Percentiles rank a stretch among this genome's conserved stretches.
These are phyloP conservation scores for Microbotryum scabiosae DNA, from an alignment of 1,284 basidiomycete genomes.

Conservation along the genomic window DNA sequence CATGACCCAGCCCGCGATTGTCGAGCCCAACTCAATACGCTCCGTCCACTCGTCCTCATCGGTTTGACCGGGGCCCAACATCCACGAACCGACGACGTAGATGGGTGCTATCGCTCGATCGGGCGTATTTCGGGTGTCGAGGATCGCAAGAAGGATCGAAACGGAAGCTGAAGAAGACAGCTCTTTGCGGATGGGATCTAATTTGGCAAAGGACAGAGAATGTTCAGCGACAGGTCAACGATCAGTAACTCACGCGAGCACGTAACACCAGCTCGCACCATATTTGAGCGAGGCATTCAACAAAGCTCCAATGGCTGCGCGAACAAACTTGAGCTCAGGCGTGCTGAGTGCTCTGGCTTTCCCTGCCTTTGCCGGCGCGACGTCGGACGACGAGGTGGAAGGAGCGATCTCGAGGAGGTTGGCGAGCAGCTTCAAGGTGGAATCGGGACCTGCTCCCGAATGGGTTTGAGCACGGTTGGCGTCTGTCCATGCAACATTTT, in stretches of 20 bases:
- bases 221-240: not conserved
- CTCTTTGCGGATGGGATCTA: slow-evolving; percentile 61
- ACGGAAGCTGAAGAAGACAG: slow-evolving; percentile 59
- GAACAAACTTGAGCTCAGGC: slow-evolving; percentile 54
- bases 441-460: not conserved
- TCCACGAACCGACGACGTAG: slow-evolving; percentile 61
- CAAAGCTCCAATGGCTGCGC: slow-evolving; percentile 67
- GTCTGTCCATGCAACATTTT: slow-evolving; percentile 5
- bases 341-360: not conserved
- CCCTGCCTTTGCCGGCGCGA: too few species aligned
- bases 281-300: slow-evolving; percentile 70
- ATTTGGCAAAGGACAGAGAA: not conserved
- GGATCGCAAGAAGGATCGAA: slow-evolving; percentile 57
- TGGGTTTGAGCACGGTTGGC: slow-evolving; percentile 4
- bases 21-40: slow-evolving; percentile 52
- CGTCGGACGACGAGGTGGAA: too few species aligned
- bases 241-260: too few species aligned
- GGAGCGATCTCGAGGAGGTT: not conserved
- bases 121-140: slow-evolving; percentile 9
- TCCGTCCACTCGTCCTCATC: slow-evolving; percentile 55
- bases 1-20: slow-evolving; percentile 16
- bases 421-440: not conserved
- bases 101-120: slow-evolving; percentile 45
- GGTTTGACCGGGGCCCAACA: slow-evolving; percentile 36
- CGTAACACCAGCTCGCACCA: slow-evolving; percentile 45